Conservation (phyloP, 331 rosid species). For the Quercus lobata region DNA sequence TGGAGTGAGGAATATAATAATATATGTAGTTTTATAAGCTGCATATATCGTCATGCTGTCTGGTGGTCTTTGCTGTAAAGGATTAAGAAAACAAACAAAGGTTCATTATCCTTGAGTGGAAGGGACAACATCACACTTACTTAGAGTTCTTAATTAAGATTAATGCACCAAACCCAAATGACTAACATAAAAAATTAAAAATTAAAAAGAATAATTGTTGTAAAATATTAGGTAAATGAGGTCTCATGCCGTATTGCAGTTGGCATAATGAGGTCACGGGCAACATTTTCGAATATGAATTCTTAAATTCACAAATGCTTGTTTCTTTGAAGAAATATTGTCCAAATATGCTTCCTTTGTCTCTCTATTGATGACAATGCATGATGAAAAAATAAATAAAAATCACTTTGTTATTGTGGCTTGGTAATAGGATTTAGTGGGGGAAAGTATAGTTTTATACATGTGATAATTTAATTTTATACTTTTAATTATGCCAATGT, state of each 20-base stretch:
- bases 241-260: neutral
- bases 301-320: neutral
- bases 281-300: neutral
- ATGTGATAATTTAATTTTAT: no score
- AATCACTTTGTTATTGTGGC: neutral
- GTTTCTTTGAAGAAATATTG: neutral
- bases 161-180: constrained; percentile 24
- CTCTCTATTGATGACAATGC: neutral
- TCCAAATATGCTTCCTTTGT: constrained; percentile 10
- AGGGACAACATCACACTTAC: constrained; percentile 39
- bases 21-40: constrained; percentile 14
- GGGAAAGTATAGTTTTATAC: no score
- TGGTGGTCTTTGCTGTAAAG: constrained; percentile 33
- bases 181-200: constrained; percentile 8
- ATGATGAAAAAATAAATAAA: neutral
- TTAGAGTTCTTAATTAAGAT: constrained; percentile 29
- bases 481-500: no score
- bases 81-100: constrained; percentile 33
- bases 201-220: neutral
- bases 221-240: neutral
- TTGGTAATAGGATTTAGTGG: neutral
- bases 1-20: constrained; percentile 43
- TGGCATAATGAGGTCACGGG: constrained; percentile 20
- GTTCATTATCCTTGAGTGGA: constrained; percentile 53
- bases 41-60: constrained; percentile 51